Evolutionary conservation across 2,329 filamentous ascomycete species (phyloP).

Genomic region (Apiospora rasikravindrae): DNA sequence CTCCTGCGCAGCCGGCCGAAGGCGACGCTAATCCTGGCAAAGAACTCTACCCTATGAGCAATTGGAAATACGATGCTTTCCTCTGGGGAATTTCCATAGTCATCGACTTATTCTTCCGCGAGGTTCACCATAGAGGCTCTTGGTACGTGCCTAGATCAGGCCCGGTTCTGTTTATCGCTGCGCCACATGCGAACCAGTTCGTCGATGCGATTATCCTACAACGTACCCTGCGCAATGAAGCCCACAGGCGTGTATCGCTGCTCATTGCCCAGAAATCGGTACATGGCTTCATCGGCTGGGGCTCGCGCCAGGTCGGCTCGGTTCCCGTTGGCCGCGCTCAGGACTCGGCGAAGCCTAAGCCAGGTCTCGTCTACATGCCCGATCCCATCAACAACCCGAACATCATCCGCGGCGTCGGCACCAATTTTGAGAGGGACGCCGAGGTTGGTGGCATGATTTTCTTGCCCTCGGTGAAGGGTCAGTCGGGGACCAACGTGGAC

Average conservation of each 20-base stretch:
- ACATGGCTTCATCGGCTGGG: conserved; percentile 87
- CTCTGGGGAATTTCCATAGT: conserved; percentile 81
- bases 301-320: conserved; percentile 82
- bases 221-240: conserved; percentile 85
- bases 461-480: conserved; percentile 81
- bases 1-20: conserved; percentile 21
- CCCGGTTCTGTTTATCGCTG: conserved; percentile 93
- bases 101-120: conserved; percentile 96
- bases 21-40: conserved; percentile 41
- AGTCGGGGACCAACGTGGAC: conserved; percentile 78
- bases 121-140: conserved; percentile 91
- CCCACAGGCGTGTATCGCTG: conserved; percentile 86
- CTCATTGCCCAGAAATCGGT: conserved; percentile 97
- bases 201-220: conserved; percentile 95
- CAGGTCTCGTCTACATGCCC: conserved; percentile 85
- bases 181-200: conserved; percentile 96
- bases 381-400: conserved; percentile 86
- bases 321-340: conserved; percentile 93
- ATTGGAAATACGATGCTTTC: conserved; percentile 78
- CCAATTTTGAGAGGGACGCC: conserved; percentile 79
- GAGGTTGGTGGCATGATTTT: conserved; percentile 85
- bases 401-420: conserved; percentile 77
- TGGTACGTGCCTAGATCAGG: conserved; percentile 92
- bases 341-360: conserved; percentile 81
- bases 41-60: conserved; percentile 71